These are phyloP conservation scores for Candida andamanensis DNA, from an alignment of 805 yeast species.

Conservation along the genomic window DNA sequence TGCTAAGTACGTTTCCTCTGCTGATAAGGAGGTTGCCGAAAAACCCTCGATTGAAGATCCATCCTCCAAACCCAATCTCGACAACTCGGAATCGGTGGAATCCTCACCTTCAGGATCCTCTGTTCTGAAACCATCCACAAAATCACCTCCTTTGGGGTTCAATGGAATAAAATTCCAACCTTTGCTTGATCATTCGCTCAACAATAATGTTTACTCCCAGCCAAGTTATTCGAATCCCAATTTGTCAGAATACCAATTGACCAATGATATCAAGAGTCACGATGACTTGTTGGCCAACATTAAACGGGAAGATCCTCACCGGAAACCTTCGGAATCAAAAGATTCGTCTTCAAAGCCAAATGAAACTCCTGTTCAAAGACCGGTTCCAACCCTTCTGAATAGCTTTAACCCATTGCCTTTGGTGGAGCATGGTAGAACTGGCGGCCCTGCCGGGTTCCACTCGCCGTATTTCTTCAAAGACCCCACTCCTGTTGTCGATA, in stretches of 20 bases:
- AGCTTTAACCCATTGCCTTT: conserved; percentile 9
- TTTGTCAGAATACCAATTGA: conserved; percentile 40
- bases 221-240: conserved; percentile 36
- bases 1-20: conserved; percentile 23
- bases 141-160: conserved; percentile 1
- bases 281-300: conserved; percentile 30
- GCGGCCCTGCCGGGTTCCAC: conserved; percentile 22
- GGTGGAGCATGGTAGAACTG: conserved; percentile 1
- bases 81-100: not conserved
- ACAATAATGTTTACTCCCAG: conserved; percentile 5
- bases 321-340: conserved; percentile 7
- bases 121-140: not conserved
- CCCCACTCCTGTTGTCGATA: conserved; percentile 16
- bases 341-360: not conserved
- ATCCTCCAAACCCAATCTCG: not conserved
- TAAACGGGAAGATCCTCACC: conserved; percentile 32
- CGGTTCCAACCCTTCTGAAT: not conserved
- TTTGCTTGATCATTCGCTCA: conserved; percentile 1
- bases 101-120: not conserved
- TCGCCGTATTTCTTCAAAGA: conserved; percentile 32
- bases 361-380: conserved; percentile 1
- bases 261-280: conserved; percentile 34
- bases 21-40: not conserved
- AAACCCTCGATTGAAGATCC: not conserved
- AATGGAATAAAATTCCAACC: conserved; percentile 16